These are phyloP conservation scores for Xylariales sp. DNA, from an alignment of 2,329 filamentous ascomycete genomes.

Conservation along the genomic window DNA sequence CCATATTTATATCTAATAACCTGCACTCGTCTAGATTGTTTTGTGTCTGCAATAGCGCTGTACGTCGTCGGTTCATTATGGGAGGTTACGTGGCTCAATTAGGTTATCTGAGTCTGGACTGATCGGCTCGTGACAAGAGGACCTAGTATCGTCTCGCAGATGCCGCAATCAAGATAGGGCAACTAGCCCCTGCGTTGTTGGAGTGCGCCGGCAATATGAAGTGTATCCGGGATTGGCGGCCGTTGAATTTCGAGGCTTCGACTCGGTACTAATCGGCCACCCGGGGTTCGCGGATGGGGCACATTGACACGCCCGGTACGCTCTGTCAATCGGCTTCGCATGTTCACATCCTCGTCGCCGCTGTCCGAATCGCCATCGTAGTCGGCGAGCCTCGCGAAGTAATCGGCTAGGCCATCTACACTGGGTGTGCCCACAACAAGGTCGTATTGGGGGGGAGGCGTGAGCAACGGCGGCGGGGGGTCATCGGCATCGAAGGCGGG, in stretches of 20 bases:
- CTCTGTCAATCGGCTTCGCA: conserved; percentile 59
- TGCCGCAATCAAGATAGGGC: conserved; percentile 28
- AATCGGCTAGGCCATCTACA: conserved; percentile 81
- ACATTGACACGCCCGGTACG: conserved; percentile 68
- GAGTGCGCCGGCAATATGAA: conserved; percentile 47
- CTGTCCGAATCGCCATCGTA: conserved; percentile 65
- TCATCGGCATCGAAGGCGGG: conserved; percentile 86
- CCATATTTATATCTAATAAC: neutral
- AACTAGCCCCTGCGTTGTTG: conserved; percentile 45
- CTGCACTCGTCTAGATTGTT: neutral
- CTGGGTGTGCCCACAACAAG: conserved; percentile 76
- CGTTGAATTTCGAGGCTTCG: conserved; percentile 67
- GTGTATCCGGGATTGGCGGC: conserved; percentile 49
- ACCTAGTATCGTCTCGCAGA: conserved; percentile 9
- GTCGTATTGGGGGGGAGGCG: conserved; percentile 88
- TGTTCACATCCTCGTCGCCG: conserved; percentile 45
- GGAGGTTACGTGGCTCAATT: neutral
- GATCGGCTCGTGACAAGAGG: neutral
- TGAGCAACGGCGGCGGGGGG: conserved; percentile 74
- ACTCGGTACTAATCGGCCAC: conserved; percentile 64
- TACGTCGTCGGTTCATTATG: neutral
- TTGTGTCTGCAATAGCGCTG: too few relatives aligned
- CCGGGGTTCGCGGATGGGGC: conserved; percentile 66
- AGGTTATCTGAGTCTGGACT: neutral
- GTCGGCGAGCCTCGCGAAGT: conserved; percentile 83